phyloP scores from a whole-genome alignment of 164 flowering plant genomes.

The Aristolochia contorta region DNA sequence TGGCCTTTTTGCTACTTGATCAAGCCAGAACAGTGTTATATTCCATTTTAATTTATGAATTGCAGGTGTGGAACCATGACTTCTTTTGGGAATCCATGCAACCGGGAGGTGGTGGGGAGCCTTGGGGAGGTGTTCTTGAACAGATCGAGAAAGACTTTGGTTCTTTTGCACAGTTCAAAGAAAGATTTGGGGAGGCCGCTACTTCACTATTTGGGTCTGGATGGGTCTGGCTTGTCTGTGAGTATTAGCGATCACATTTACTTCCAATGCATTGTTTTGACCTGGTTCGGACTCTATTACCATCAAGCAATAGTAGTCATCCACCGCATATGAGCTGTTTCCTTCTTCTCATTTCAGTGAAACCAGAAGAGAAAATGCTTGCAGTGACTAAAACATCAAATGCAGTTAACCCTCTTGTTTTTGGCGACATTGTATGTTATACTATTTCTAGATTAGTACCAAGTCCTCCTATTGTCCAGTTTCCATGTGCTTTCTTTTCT shows the following conservation, averaged over 20 bases:
- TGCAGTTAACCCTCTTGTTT: conserved; percentile 64
- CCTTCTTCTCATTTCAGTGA: conserved; percentile 41
- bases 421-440: conserved; percentile 65
- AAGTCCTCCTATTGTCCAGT: not conserved
- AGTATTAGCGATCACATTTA: conserved; percentile 15
- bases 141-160: conserved; percentile 94
- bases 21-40: no score
- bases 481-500: not conserved
- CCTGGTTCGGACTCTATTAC: not conserved
- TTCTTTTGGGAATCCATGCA: conserved; percentile 99
- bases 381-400: conserved; percentile 70
- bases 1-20: no score
- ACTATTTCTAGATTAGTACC: no score
- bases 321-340: no score
- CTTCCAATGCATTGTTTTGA: not conserved
- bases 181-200: conserved; percentile 59
- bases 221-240: conserved; percentile 97
- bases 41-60: no score
- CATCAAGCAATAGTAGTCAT: no score
- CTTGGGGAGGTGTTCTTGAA: conserved; percentile 58
- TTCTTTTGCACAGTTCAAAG: conserved; percentile 66
- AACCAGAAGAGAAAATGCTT: conserved; percentile 60
- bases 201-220: conserved; percentile 77
- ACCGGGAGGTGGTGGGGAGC: conserved; percentile 82
- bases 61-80: conserved; percentile 94